These are phyloP conservation scores for Endotrypanum monterogeii DNA, from an alignment of 208 protist species.

Conservation along the genomic window DNA sequence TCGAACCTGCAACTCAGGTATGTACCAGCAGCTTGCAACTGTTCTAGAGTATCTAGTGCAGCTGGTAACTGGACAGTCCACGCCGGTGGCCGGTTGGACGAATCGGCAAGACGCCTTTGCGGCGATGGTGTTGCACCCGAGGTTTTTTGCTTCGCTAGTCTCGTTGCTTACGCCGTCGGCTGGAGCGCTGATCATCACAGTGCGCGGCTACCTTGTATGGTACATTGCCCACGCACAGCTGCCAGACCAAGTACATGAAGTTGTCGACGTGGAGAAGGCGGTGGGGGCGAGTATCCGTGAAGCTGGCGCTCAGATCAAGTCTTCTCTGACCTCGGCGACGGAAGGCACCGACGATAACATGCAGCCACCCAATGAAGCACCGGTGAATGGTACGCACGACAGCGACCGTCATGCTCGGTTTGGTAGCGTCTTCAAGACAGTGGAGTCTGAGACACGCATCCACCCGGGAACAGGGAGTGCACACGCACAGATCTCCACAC, in stretches of 20 bases:
- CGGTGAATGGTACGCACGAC: background rate
- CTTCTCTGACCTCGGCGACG: background rate
- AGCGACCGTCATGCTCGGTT: background rate
- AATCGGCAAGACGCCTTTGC: constrained; percentile 36
- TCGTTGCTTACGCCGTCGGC: constrained; percentile 62
- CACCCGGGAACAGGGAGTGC: background rate
- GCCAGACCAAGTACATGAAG: background rate
- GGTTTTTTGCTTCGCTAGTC: constrained; percentile 71
- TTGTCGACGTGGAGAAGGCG: background rate
- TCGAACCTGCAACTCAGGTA: constrained; percentile 74
- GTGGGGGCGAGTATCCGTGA: background rate
- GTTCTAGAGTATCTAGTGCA: constrained; percentile 70
- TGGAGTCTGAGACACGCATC: background rate
- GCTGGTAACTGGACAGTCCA: constrained; percentile 31
- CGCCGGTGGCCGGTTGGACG: constrained; percentile 2
- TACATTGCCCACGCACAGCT: constrained; percentile 45
- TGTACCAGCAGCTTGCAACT: constrained; percentile 85
- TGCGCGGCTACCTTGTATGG: constrained; percentile 81
- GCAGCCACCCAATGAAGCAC: background rate
- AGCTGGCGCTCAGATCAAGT: background rate
- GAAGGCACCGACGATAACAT: background rate
- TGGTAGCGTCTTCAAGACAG: background rate
- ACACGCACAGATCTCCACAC: too few relatives aligned
- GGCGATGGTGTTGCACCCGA: constrained; percentile 42
- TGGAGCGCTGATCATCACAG: constrained; percentile 61